Evolutionary conservation across 192 early-diverging fungal species (phyloP), one percentile per base, ranked within the genome.

Genomic region (Dispira parvispora): DNA sequence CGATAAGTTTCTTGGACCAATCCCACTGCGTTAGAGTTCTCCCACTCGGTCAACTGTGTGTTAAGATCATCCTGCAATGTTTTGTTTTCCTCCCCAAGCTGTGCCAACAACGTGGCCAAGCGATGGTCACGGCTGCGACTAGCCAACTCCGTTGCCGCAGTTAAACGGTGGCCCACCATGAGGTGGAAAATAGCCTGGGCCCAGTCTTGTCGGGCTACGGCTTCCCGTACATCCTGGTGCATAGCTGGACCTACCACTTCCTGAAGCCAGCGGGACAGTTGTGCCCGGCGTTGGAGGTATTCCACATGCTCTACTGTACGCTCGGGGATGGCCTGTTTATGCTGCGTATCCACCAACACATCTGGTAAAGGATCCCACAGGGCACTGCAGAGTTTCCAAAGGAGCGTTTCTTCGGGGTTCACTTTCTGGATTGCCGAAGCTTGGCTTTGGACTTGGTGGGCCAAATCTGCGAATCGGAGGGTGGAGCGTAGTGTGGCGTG

Each of bases 51-150:
- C 60, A 82, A 45, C 45, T 82, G 80, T 14, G 70, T 60, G 44
- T 65, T 50, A 6, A 82, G 62, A 56, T 62, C 54, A 0, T 70
- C 61, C 54, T 74, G 64, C 63, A 46, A 12, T 64, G 68, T 57
- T 50, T 66, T 75, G 63, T 81, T 82, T 23, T 73, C 80, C 14
- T 77, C 88, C 62, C 73, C 80, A 3, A 86, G 66, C 68, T 94
- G 93, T 8, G 86, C 65, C 26, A 96, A 56, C 32, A 93, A 70
- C 9, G 86, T 89, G 0, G 91, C 87, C 38, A 94, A 75, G 1
- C 81, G 78, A 62, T 83, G 82, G 68, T 92, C 78, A 21, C 77
- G 68, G 42, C 75, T 74, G 47, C 76, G 68, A 0, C 89, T 74
- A 3, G 89, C 85, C 11, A 73, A 76, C 46, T 76, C 52, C 26